Base-by-base conservation (phyloP, 768 basidiomycete genomes). In the Pulveroboletus frians region DNA sequence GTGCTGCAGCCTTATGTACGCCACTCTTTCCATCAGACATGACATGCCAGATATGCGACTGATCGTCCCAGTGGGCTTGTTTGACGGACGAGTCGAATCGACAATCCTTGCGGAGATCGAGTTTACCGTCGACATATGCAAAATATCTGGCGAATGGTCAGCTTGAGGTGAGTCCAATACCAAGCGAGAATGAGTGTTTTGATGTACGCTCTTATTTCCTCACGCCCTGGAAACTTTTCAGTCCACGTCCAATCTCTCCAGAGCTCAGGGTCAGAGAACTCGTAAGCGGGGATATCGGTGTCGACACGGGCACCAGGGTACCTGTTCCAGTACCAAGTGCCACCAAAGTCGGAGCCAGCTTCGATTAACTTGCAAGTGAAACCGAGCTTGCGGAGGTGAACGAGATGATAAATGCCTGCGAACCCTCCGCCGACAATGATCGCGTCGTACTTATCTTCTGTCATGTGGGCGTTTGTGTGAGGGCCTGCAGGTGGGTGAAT, bases 251-350 rank as follows among this genome's bases (percentile, higher is more conserved):
- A 56, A 1, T 9, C 43, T 7, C 46, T 43, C 56, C 50, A 57
- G n/a, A 57, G 51, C 5, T 57, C 47, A 13, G 50, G 51, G 13
- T n/a, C 26, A 9, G 55, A 36, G 20, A 52, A 49, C 21, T 47
- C 50, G 30, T 57, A 57, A 4, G 9, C 14, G 15, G 56, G 55
- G 9, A 57, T 39, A 5, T 46, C 34, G 9, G 47, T 49, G 18
- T 59, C 57, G 5, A 47, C 44, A 14, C 53, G 56, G 7, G 42
- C 50, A 2, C 56, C 50, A 8, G 52, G 55, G 39, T 51, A 56
- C 3, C 34, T 56, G 23, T 51, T 56, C 55, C 54, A 56, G 26
- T 51, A 56, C 54, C 52, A 58, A 5, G 50, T 54, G 0, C 57
- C 57, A 7, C 57, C 57, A 10, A 57, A 18, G 13, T 49, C 41